Evolutionary conservation across 2,329 filamentous ascomycete species (phyloP), one percentile per base, ranked within the genome.

Genomic region (Xenoacremonium recifei): DNA sequence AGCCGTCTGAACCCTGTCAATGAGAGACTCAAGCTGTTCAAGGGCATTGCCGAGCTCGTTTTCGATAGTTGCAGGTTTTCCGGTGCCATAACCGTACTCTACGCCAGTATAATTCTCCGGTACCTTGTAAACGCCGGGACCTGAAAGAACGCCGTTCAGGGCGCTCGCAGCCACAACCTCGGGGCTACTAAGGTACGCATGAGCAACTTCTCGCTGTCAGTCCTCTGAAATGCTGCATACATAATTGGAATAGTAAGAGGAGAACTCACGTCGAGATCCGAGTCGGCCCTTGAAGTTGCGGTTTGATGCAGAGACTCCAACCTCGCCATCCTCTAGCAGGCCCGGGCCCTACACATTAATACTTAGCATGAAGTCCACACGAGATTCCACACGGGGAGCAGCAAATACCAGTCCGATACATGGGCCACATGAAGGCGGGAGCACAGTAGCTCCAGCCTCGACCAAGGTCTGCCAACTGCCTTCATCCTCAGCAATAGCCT

Each of bases 91-190:
- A 11, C 29, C 29, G n/a, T 31, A 15, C n/a, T 31, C 29, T 6
- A 31, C 29, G n/a, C 29, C 29, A 31, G 29, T 6, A 11, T 15
- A 31, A 36, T n/a, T 80, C 39, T 83, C 80, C 0, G 89, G 87
- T 57, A 77, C 77, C 63, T 88, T 63, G 61, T 95, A 96, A 76
- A 77, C 83, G 18, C 87, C 89, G 1, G 92, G 87, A 0, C 90
- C 87, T 9, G 81, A 71, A 27, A 91, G 89, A 47, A 76, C 77
- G 12, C 87, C 87, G 13, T 72, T 58, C 0, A 96, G 68, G 3
- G 92, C 92, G 55, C 88, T 95, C 6, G 93, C 91, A 4, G 92
- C 92, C 1, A 97, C 92, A 3, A 96, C 84, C 59, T 96, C 91
- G 1, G 93, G 91, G 51, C 86, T 92, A 5, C 84, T 87, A 1